Conservation (phyloP, 208 protist species). For the Crithidia sp. region DNA sequence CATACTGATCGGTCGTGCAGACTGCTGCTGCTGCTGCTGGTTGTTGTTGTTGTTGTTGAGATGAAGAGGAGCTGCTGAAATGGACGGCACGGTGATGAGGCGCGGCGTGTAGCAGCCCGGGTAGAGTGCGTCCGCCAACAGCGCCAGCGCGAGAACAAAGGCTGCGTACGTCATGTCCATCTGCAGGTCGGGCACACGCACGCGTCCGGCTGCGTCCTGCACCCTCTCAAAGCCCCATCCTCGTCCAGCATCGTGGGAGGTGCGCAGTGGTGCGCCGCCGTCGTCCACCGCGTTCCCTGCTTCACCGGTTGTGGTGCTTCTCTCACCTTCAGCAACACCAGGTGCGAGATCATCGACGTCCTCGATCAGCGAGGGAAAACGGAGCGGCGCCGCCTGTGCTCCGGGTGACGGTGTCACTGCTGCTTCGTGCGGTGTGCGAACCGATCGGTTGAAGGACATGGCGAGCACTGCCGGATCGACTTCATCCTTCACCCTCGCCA, state of each 20-base stretch:
- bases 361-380: too few species aligned
- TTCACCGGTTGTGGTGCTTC: too few species aligned
- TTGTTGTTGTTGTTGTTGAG: slow-evolving; percentile 7
- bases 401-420: too few species aligned
- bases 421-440: not conserved
- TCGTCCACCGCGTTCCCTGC: too few species aligned
- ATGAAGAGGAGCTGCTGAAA: not conserved
- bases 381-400: too few species aligned
- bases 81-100: slow-evolving; percentile 3
- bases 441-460: not conserved
- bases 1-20: not conserved
- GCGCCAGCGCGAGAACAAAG: slow-evolving; percentile 64
- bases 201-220: not conserved
- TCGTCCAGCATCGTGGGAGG: too few species aligned
- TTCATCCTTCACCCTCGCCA: slow-evolving; percentile 15
- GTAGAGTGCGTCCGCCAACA: slow-evolving; percentile 69
- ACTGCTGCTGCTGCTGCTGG: slow-evolving; percentile 4
- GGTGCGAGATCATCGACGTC: too few species aligned
- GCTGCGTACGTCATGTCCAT: slow-evolving; percentile 72
- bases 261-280: too few species aligned
- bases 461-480: slow-evolving; percentile 18
- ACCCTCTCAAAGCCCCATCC: not conserved
- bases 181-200: slow-evolving; percentile 36
- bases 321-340: too few species aligned
- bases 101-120: slow-evolving; percentile 23